Base-by-base conservation (phyloP, 495 filamentous ascomycete species). In the Penicillium roqueforti region DNA sequence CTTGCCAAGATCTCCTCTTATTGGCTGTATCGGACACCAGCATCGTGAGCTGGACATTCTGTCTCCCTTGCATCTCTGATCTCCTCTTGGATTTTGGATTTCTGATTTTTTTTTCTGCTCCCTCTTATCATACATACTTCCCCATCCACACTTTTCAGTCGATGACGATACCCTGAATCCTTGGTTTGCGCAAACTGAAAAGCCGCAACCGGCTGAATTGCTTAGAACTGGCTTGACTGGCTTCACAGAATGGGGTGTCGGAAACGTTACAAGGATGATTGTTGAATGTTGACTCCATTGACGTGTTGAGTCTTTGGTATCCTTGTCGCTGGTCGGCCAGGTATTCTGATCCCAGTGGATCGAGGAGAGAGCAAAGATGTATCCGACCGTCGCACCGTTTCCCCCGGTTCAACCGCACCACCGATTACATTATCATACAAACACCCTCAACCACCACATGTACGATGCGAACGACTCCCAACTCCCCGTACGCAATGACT, bases 191-290 rank as follows among this genome's bases (percentile, higher is more conserved):
- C 9, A 28, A 28, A 28, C 10, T 31, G 10, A 31, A 31, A 31
- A 3, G 26, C 26, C 28, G 9, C 10, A 29, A 11, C 9, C 11
- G 28, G 29, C 20, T 47, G 11, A 48, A 50, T 40, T 34, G 22
- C n/a, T 41, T 54, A 25, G 20, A 40, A 53, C 50, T 61, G 55
- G 29, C 48, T 57, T 58, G 47, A 46, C 55, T 64, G 60, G 57
- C 34, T 51, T 62, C 55, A 61, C 73, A 77, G 72, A 66, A 77
- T 77, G 74, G 69, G 72, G 74, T 75, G 72, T 74, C 72, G 73
- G 66, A 77, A 76, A 74, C 73, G 73, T 29, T 73, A 70, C 61
- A 76, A 75, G 66, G 64, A 74, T 74, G 72, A 68, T 71, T 68
- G 68, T 68, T 74, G 68, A 77, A 59, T 67, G 43, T 49, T 51